These are phyloP conservation scores for Talaromyces amestolkiae DNA, from an alignment of 2,329 filamentous ascomycete species.

Conservation along the genomic window DNA sequence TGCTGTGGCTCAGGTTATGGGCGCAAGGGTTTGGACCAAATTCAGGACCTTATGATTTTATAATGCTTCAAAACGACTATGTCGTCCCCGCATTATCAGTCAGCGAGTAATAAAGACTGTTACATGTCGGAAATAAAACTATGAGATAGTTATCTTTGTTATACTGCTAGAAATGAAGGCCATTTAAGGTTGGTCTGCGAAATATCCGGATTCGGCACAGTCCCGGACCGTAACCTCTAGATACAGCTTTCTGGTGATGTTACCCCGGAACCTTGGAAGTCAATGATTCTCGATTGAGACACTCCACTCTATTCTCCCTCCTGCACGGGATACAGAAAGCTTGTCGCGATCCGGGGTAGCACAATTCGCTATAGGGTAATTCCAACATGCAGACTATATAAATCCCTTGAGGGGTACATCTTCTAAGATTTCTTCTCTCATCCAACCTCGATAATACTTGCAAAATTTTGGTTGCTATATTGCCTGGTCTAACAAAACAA, in stretches of 20 bases:
- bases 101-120: no score
- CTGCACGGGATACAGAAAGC: background rate
- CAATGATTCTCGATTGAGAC: no score
- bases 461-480: background rate
- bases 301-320: no score
- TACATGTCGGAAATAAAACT: no score
- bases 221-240: conserved; percentile 2
- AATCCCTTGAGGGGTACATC: background rate
- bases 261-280: background rate
- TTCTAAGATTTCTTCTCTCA: no score
- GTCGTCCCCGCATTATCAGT: no score
- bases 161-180: background rate
- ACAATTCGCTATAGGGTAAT: background rate
- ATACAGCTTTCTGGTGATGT: background rate
- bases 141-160: background rate
- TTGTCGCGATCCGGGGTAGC: background rate
- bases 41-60: background rate
- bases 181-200: background rate
- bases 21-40: background rate
- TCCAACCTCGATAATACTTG: background rate
- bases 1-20: background rate
- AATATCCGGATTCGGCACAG: background rate
- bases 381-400: background rate
- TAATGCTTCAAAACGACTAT: background rate
- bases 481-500: background rate